Conservation (phyloP, 768 basidiomycete species). For the Steccherinum ochraceum region DNA sequence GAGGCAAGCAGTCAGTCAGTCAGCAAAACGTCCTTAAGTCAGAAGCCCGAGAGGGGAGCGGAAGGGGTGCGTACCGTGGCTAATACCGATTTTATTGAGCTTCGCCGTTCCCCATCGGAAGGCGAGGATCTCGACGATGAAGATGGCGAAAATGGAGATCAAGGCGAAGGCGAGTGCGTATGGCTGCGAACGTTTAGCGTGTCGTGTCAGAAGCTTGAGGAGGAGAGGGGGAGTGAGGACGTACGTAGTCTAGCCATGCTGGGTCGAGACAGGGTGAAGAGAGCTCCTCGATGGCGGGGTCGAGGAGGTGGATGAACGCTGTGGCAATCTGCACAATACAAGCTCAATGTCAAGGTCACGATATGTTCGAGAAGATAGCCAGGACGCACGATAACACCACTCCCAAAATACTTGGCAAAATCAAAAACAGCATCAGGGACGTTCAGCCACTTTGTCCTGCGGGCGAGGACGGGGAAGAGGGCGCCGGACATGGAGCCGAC, state of each 20-base stretch:
- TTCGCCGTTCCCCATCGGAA: conserved; percentile 81
- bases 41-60: not conserved
- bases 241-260: conserved; percentile 71
- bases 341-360: not conserved
- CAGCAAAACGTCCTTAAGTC: not conserved
- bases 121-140: conserved; percentile 79
- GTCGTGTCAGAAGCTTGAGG: not conserved
- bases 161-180: conserved; percentile 81
- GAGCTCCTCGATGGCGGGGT: conserved; percentile 69
- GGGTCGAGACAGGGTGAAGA: conserved; percentile 60
- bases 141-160: conserved; percentile 75
- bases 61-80: conserved; percentile 40
- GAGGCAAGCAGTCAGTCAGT: conserved; percentile 1
- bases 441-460: conserved; percentile 38
- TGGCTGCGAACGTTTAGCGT: conserved; percentile 39
- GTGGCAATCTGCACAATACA: conserved; percentile 64
- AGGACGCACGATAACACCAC: conserved; percentile 71
- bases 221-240: conserved; percentile 22
- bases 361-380: not conserved
- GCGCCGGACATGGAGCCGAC: conserved; percentile 53
- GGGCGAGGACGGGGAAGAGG: conserved; percentile 65
- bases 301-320: conserved; percentile 79
- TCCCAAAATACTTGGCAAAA: conserved; percentile 88
- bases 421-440: conserved; percentile 64
- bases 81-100: conserved; percentile 58